Conservation (phyloP, 305 asterid genomes). For the Vinca major region DNA sequence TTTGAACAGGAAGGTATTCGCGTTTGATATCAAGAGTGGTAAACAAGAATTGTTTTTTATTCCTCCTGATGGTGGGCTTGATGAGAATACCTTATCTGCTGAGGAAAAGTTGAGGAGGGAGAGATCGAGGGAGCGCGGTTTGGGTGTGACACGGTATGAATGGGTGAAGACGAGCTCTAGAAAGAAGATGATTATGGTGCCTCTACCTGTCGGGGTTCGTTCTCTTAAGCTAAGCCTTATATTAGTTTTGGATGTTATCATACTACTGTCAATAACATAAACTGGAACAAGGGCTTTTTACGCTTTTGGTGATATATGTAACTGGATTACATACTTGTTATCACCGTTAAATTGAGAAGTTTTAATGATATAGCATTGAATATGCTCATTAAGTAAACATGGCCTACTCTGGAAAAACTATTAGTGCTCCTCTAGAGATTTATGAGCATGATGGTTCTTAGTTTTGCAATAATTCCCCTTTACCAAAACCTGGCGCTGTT, state of each 20-base stretch:
- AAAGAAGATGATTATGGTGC: slow-evolving; percentile 62
- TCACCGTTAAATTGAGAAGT: not conserved
- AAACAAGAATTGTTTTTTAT: slow-evolving; percentile 59
- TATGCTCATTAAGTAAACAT: not conserved
- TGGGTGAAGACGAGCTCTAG: slow-evolving; percentile 67
- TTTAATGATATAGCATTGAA: not conserved
- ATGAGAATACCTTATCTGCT: slow-evolving; percentile 69
- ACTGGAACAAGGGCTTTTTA: not conserved
- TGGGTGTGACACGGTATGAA: slow-evolving; percentile 88
- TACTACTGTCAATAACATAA: not conserved
- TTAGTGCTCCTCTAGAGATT: not conserved
- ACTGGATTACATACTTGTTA: not conserved
- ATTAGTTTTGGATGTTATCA: slow-evolving; percentile 7
- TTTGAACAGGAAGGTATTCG: slow-evolving; percentile 54
- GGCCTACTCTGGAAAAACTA: not conserved
- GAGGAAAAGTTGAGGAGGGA: slow-evolving; percentile 91
- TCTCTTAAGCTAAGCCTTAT: slow-evolving; percentile 18
- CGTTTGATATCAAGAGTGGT: slow-evolving; percentile 51
- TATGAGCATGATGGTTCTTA: not conserved
- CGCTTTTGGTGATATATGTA: not conserved
- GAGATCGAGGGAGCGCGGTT: slow-evolving; percentile 85
- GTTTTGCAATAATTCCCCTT: not conserved
- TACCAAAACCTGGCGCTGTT: not conserved
- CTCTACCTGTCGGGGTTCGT: slow-evolving; percentile 82
- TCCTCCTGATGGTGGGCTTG: slow-evolving; percentile 91